Evolutionary conservation across 768 basidiomycete genomes (phyloP).

Genomic region (Paxillus involutus): DNA sequence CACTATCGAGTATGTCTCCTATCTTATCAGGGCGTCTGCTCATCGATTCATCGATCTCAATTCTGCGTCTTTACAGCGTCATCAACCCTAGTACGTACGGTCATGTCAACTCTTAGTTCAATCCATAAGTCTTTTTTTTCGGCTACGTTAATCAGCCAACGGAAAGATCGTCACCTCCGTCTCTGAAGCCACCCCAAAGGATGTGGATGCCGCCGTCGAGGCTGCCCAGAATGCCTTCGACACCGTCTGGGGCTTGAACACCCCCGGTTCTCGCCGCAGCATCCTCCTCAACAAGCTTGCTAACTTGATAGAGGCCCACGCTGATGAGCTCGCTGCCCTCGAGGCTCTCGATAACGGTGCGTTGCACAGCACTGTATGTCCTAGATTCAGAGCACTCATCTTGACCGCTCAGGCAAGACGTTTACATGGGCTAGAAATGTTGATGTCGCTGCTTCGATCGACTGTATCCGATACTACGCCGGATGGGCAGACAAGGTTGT

Average conservation of each 20-base stretch:
- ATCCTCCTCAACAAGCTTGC: constrained; percentile 63
- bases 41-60: background rate
- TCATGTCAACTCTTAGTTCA: background rate
- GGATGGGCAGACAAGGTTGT: constrained; percentile 89
- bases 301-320: constrained; percentile 58
- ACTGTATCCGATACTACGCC: constrained; percentile 72
- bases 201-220: constrained; percentile 75
- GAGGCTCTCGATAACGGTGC: constrained; percentile 71
- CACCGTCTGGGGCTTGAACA: constrained; percentile 67
- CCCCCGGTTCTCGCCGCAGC: constrained; percentile 51
- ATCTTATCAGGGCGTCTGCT: background rate
- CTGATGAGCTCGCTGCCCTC: constrained; percentile 67
- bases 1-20: constrained; percentile 63
- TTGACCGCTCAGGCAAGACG: constrained; percentile 46
- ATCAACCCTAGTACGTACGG: constrained; percentile 50
- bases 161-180: constrained; percentile 62
- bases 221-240: constrained; percentile 63
- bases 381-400: background rate
- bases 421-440: constrained; percentile 44
- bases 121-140: background rate
- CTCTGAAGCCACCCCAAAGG: constrained; percentile 59
- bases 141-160: constrained; percentile 43
- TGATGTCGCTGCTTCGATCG: constrained; percentile 51
- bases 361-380: background rate
- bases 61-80: constrained; percentile 37